Conservation (phyloP, 305 asterid species). For the Vinca major region DNA sequence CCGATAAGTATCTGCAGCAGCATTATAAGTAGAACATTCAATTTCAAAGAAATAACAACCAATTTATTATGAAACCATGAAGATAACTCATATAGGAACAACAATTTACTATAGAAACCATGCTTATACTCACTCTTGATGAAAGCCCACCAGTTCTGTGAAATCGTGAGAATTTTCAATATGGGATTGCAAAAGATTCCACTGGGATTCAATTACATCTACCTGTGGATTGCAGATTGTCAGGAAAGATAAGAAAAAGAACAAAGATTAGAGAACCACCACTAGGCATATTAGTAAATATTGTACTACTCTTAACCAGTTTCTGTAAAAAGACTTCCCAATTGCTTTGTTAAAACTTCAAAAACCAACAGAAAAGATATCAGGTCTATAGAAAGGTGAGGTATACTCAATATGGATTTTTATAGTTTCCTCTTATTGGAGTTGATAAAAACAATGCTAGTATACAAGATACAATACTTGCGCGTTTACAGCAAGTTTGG, state of each 20-base stretch:
- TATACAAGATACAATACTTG: neutral
- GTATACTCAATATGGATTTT: neutral
- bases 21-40: slow-evolving; percentile 10
- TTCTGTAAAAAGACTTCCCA: neutral
- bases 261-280: neutral
- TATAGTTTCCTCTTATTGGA: neutral
- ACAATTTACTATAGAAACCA: slow-evolving; percentile 6
- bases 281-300: neutral
- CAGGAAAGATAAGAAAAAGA: slow-evolving; percentile 7
- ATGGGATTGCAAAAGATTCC: slow-evolving; percentile 90
- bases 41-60: neutral
- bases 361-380: neutral
- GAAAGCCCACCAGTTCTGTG: slow-evolving; percentile 87
- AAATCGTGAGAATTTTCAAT: slow-evolving; percentile 88
- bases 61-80: slow-evolving; percentile 1
- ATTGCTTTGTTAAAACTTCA: neutral
- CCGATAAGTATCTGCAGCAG: slow-evolving; percentile 73
- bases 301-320: neutral
- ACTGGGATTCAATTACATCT: slow-evolving; percentile 96
- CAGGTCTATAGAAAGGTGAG: neutral
- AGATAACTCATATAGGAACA: neutral
- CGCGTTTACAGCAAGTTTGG: slow-evolving; percentile 11
- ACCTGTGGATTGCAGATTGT: slow-evolving; percentile 43
- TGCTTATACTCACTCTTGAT: slow-evolving; percentile 74
- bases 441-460: neutral